Evolutionary conservation across 352 stramenopile species (phyloP).

Genomic region (Phytophthora melonis): DNA sequence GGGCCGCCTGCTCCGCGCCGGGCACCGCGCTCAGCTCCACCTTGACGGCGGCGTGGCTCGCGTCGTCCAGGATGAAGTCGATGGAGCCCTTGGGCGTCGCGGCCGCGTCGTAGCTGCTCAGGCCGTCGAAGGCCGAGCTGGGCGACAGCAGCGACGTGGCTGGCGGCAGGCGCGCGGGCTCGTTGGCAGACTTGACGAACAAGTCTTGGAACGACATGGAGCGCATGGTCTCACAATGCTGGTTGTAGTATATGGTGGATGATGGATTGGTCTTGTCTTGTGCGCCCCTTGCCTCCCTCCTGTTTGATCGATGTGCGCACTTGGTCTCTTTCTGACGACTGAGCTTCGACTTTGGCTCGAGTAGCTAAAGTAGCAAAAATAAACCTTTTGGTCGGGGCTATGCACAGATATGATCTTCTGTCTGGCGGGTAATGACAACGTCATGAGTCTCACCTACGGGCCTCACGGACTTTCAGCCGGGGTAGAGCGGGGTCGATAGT

Average conservation of each 20-base stretch:
- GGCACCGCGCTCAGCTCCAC: constrained; percentile 18
- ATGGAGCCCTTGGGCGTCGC: constrained; percentile 41
- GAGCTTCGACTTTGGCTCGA: constrained; percentile 17
- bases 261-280: not conserved
- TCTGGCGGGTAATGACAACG: too few relatives aligned
- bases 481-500: too few relatives aligned
- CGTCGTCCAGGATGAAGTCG: constrained; percentile 41
- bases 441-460: not conserved
- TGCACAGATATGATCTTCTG: not conserved
- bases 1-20: not conserved
- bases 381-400: constrained; percentile 10
- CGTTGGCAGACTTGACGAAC: constrained; percentile 20
- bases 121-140: constrained; percentile 14
- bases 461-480: too few relatives aligned
- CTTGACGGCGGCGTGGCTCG: constrained; percentile 19
- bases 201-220: constrained; percentile 46
- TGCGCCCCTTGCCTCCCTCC: constrained; percentile 6
- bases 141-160: constrained; percentile 24
- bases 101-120: not conserved
- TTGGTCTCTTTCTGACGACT: constrained; percentile 28
- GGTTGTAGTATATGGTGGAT: not conserved
- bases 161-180: constrained; percentile 12
- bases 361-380: constrained; percentile 23
- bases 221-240: constrained; percentile 15
- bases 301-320: constrained; percentile 5